Evolutionary conservation across 768 basidiomycete species (phyloP).

Genomic region (Sarcodon aspratus): DNA sequence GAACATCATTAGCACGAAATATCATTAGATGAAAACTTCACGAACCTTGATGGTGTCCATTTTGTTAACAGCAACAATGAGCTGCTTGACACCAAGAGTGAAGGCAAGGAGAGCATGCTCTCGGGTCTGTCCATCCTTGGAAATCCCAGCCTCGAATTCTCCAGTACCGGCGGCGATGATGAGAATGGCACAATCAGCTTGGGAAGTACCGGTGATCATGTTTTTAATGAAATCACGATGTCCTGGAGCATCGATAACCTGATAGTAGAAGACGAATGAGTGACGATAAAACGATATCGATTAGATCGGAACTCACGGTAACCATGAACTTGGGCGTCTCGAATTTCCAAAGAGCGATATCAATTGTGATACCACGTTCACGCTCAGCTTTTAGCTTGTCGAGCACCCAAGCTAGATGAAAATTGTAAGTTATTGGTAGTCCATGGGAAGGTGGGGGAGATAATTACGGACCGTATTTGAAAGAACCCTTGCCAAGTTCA

Average conservation of each 20-base stretch:
- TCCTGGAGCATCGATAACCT: slow-evolving; percentile 99
- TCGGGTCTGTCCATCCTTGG: slow-evolving; percentile 99
- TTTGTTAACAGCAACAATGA: slow-evolving; percentile 99
- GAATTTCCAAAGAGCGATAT: slow-evolving; percentile 99
- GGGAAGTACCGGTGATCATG: slow-evolving; percentile 99
- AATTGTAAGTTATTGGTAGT: slow-evolving; percentile 13
- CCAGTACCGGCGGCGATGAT: slow-evolving; percentile 99
- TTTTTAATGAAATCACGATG: slow-evolving; percentile 99
- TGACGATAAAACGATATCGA: background rate
- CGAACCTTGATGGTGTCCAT: slow-evolving; percentile 98
- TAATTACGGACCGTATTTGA: slow-evolving; percentile 76
- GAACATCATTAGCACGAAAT: background rate
- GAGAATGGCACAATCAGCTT: slow-evolving; percentile 99
- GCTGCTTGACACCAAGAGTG: slow-evolving; percentile 99
- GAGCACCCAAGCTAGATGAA: slow-evolving; percentile 86
- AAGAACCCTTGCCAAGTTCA: slow-evolving; percentile 99
- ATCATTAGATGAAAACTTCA: background rate
- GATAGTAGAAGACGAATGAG: background rate
- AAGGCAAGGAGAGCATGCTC: slow-evolving; percentile 99
- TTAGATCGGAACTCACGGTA: slow-evolving; percentile 45
- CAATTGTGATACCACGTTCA: slow-evolving; percentile 99
- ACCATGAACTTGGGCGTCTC: slow-evolving; percentile 97
- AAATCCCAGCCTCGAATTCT: slow-evolving; percentile 99
- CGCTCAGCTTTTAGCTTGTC: slow-evolving; percentile 99
- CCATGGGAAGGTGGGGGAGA: slow-evolving; percentile 2